Evolutionary conservation across 176 grass and related monocot species (phyloP).

Genomic region (Hordeum vulgare): DNA sequence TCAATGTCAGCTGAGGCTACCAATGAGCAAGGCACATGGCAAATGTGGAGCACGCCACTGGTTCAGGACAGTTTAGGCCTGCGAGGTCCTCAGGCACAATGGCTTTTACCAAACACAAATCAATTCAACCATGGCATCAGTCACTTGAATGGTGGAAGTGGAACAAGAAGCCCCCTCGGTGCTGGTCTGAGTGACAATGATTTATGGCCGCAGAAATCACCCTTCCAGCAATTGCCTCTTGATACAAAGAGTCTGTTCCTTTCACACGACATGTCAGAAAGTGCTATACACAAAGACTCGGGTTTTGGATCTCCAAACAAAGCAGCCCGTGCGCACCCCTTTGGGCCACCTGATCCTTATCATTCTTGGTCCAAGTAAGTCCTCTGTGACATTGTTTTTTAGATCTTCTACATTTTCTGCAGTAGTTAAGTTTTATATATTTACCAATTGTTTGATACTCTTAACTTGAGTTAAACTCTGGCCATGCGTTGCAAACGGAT

Average conservation of each 20-base stretch:
- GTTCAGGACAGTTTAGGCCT: conserved; percentile 69
- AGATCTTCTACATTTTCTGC: neutral
- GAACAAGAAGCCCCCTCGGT: conserved; percentile 26
- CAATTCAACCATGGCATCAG: conserved; percentile 31
- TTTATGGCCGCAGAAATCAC: conserved; percentile 40
- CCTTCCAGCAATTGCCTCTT: conserved; percentile 48
- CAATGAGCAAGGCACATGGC: conserved; percentile 72
- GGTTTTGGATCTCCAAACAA: conserved; percentile 42
- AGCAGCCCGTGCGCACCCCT: conserved; percentile 30
- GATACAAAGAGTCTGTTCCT: conserved; percentile 62
- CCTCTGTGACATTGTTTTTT: neutral
- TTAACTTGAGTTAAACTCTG: neutral
- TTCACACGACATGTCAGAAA: conserved; percentile 52
- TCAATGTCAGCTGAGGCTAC: conserved; percentile 37
- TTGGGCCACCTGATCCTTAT: conserved; percentile 36
- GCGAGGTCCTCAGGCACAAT: conserved; percentile 50
- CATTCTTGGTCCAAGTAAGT: conserved; percentile 81
- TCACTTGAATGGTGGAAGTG: conserved; percentile 53
- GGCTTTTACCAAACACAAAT: conserved; percentile 46
- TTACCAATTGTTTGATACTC: neutral
- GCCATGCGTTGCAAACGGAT: neutral
- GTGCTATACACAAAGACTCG: conserved; percentile 36
- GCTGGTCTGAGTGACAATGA: conserved; percentile 42
- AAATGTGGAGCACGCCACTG: conserved; percentile 79
- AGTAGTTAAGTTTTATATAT: neutral